Percentiles rank a stretch among this genome's conserved stretches.
These are phyloP conservation scores for Acanthamoeba healyi DNA, from an alignment of 208 protist genomes.

Conservation along the genomic window DNA sequence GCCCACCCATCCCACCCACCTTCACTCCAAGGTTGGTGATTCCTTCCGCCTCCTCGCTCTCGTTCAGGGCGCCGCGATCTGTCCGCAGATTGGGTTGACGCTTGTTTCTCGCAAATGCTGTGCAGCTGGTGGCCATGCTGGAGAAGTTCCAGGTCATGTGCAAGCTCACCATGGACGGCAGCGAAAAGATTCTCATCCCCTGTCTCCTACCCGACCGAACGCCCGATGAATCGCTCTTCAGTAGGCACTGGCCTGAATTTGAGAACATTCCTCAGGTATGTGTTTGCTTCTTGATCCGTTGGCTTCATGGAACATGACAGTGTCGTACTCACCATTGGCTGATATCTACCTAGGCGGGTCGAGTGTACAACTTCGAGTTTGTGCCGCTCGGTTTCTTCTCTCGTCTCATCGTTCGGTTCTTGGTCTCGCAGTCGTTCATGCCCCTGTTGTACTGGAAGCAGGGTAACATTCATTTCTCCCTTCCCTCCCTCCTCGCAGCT, in stretches of 20 bases:
- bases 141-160: conserved; percentile 75
- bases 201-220: conserved; percentile 55
- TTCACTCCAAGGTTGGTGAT: neutral
- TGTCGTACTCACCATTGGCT: neutral
- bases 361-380: conserved; percentile 75
- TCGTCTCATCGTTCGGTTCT: conserved; percentile 54
- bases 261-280: conserved; percentile 65
- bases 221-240: conserved; percentile 18
- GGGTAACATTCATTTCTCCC: neutral
- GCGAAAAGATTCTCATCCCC: conserved; percentile 42
- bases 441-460: conserved; percentile 72
- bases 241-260: conserved; percentile 34
- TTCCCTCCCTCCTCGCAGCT: neutral
- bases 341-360: neutral
- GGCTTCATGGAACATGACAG: neutral
- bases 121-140: conserved; percentile 52
- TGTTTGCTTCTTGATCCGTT: neutral
- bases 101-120: neutral
- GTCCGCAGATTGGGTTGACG: too few species aligned
- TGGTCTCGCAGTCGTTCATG: conserved; percentile 18
- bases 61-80: neutral
- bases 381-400: conserved; percentile 74
- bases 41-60: neutral
- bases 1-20: conserved; percentile 53
- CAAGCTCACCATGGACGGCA: neutral